These are phyloP conservation scores for Ceraceosorus guamensis DNA, from an alignment of 1,284 basidiomycete genomes.

Conservation along the genomic window DNA sequence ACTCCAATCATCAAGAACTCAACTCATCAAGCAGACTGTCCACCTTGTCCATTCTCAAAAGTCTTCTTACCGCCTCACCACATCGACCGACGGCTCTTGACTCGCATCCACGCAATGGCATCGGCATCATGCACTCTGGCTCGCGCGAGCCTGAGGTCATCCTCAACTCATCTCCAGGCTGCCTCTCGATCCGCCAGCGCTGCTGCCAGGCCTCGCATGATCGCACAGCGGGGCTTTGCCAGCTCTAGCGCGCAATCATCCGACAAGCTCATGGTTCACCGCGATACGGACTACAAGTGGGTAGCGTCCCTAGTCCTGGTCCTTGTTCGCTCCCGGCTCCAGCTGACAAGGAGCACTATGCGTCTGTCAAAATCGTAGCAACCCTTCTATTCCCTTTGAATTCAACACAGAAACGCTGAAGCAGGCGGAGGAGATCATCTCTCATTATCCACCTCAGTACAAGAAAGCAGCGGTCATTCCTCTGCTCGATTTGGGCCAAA, in stretches of 20 bases:
- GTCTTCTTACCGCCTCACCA: no score
- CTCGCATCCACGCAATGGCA: no score
- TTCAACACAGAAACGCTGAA: slow-evolving; percentile 75
- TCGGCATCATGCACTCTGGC: no score
- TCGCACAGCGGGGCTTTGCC: not conserved
- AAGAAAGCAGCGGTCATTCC: slow-evolving; percentile 93
- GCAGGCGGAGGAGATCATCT: slow-evolving; percentile 78
- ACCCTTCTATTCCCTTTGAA: slow-evolving; percentile 69
- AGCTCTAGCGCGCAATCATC: slow-evolving; percentile 11
- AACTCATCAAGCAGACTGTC: no score
- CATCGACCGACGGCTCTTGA: no score
- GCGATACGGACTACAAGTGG: slow-evolving; percentile 88
- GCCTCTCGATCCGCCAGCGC: not conserved
- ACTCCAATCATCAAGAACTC: no score
- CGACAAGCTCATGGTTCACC: slow-evolving; percentile 56
- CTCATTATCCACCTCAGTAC: slow-evolving; percentile 90
- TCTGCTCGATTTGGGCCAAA: slow-evolving; percentile 87
- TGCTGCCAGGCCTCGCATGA: not conserved
- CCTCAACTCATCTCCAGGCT: no score
- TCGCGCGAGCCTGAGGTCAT: no score
- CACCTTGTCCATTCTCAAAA: no score
- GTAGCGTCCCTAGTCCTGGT: slow-evolving; percentile 22
- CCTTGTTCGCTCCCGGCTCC: slow-evolving; percentile 1
- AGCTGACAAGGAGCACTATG: not conserved
- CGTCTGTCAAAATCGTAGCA: slow-evolving; percentile 8